Base-by-base conservation (phyloP, 345 rosid species). In the Arabidopsis thaliana region DNA sequence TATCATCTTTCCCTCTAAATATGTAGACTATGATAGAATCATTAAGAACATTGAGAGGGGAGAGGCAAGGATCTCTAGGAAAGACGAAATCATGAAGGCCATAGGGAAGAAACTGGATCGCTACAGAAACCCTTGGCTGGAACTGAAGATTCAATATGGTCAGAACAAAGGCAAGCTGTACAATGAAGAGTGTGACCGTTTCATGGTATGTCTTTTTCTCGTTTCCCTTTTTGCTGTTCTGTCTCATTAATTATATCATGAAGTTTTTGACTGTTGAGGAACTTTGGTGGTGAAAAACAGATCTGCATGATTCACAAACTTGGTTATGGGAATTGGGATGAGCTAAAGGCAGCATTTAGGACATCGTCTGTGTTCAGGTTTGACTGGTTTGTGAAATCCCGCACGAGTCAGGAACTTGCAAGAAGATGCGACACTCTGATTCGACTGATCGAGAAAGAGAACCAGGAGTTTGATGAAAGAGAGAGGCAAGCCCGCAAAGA, bases 271-370 rank as follows among this genome's bases (percentile, higher is more conserved):
- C 45, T 24, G 8, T 49, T 32, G 16, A 30, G 41, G 46, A 45
- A 37, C 38, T 70, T 61, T 50, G 59, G 24, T 40, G 37, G 16
- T 53, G 3, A 14, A 61, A 69, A 32, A 57, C 87, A 96, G 99
- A 89, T 96, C 30, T 96, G 99, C 87, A 96, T 91, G 98, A 91
- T 93, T 71, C 97, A 96, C 87, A 96, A 96, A 82, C 96, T 96
- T 78, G 99, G 99, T 3, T 96, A 96, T 82, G 98, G 98, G 46
- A 93, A 96, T 44, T 96, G 99, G 98, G 99, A 96, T 67, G 99
- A 96, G 82, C 90, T 96, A 40, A 96, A 96, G 83, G 93, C 98
- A 42, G 98, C 98, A 38, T 93, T 91, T 81, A 91, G 98, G 55
- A 91, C 94, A 7, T 89, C 97, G 3, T 89, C 98, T 10, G 75